Conservation (phyloP, 2,329 filamentous ascomycete species). For the Didymella keratinophila region DNA sequence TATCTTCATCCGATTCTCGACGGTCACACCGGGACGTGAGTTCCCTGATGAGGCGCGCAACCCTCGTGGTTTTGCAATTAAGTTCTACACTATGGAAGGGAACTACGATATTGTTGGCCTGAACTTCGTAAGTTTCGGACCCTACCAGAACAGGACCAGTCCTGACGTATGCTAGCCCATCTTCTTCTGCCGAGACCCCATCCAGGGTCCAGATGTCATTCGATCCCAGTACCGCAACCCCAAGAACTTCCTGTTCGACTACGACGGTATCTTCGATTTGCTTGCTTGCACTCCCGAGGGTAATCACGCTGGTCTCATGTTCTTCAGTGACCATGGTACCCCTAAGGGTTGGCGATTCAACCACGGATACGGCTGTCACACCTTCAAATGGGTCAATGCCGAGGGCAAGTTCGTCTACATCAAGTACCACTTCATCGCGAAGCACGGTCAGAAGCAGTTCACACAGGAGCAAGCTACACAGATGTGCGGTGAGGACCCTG, state of each 20-base stretch:
- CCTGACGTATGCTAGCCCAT: conserved; percentile 48
- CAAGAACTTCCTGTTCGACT: conserved; percentile 59
- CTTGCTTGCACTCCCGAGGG: conserved; percentile 58
- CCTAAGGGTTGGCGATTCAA: conserved; percentile 56
- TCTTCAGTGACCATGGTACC: conserved; percentile 61
- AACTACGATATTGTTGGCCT: conserved; percentile 60
- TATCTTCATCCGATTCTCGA: conserved; percentile 56
- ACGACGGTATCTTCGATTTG: conserved; percentile 59
- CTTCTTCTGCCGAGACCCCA: conserved; percentile 60
- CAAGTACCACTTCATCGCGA: conserved; percentile 60
- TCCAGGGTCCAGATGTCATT: conserved; percentile 58
- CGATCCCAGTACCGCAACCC: conserved; percentile 58
- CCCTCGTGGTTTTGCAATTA: conserved; percentile 59
- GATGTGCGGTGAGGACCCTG: conserved; percentile 59
- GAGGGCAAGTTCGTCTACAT: conserved; percentile 60
- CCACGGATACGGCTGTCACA: conserved; percentile 56
- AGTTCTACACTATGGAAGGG: conserved; percentile 59
- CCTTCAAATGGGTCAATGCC: conserved; percentile 59
- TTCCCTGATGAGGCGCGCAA: conserved; percentile 58
- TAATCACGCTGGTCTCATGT: conserved; percentile 60
- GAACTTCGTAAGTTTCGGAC: conserved; percentile 54
- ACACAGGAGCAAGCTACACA: conserved; percentile 55
- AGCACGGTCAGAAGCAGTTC: conserved; percentile 59
- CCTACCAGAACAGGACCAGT: too few species aligned
- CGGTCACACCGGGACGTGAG: conserved; percentile 55